A percentile compares a stretch with the other conserved stretches of the same genome.
Conservation (phyloP, 2,329 filamentous ascomycete genomes). For the Westerdykella sp. region DNA sequence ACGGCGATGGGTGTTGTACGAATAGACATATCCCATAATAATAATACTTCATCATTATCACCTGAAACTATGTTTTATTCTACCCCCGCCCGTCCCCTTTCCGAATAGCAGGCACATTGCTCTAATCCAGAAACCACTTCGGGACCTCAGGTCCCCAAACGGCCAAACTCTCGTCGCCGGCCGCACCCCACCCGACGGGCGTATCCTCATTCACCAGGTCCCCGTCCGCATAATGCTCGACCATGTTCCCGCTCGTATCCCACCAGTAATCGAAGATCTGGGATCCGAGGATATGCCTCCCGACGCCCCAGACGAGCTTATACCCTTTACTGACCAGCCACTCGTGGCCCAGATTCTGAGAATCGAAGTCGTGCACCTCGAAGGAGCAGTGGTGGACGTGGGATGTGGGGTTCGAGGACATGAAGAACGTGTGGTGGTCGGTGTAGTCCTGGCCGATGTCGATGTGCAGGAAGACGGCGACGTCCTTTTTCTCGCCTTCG, state of each 20-base stretch:
- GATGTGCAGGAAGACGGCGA: constrained; percentile 50
- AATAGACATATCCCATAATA: too few species aligned
- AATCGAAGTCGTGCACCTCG: constrained; percentile 65
- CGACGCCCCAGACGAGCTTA: constrained; percentile 60
- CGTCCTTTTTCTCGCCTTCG: constrained; percentile 22
- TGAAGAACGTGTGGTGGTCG: constrained; percentile 54
- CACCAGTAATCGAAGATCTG: constrained; percentile 67
- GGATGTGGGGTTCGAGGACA: constrained; percentile 33
- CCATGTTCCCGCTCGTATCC: constrained; percentile 53
- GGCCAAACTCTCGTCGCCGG: constrained; percentile 21
- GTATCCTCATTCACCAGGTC: constrained; percentile 50
- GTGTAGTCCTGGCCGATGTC: constrained; percentile 46
- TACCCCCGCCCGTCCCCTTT: too few species aligned
- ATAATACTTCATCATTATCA: too few species aligned
- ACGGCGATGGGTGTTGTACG: too few species aligned
- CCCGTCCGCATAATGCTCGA: constrained; percentile 63
- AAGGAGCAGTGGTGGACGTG: constrained; percentile 64
- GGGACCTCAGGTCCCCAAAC: constrained; percentile 32
- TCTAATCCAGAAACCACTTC: neutral
- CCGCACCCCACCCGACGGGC: constrained; percentile 33
- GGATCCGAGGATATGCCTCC: constrained; percentile 59
- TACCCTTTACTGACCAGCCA: constrained; percentile 57
- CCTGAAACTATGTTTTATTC: too few species aligned
- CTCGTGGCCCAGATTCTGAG: constrained; percentile 60
- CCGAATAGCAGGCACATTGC: neutral